Evolutionary conservation across 2,329 filamentous ascomycete species (phyloP).

Genomic region (Eurotiales sp.): DNA sequence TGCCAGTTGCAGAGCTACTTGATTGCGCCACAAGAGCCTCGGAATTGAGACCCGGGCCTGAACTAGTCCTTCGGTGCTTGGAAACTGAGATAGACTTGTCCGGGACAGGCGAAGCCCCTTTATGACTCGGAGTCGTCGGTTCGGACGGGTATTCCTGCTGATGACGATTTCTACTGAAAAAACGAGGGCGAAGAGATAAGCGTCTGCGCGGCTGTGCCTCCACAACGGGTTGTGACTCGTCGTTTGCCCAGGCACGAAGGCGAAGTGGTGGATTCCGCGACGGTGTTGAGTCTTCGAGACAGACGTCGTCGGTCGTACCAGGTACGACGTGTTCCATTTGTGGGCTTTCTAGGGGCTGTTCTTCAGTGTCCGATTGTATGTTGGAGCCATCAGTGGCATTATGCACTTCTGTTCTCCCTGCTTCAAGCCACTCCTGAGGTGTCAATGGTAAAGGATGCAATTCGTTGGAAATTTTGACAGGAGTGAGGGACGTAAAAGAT

Average conservation of each 20-base stretch:
- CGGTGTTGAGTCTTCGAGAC: slow-evolving; percentile 22
- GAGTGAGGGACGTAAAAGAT: slow-evolving; percentile 17
- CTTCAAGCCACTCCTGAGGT: slow-evolving; percentile 41
- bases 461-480: slow-evolving; percentile 14
- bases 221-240: slow-evolving; percentile 15
- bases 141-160: not conserved
- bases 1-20: not conserved
- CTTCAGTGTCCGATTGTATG: not conserved
- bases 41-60: slow-evolving; percentile 8
- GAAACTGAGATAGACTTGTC: slow-evolving; percentile 2
- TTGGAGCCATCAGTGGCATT: not conserved
- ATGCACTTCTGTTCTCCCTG: slow-evolving; percentile 24
- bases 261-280: slow-evolving; percentile 28
- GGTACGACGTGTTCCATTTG: not conserved
- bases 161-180: slow-evolving; percentile 29
- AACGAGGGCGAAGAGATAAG: slow-evolving; percentile 33
- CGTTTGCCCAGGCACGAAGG: slow-evolving; percentile 23
- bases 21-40: too few relatives aligned
- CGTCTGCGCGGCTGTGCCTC: slow-evolving; percentile 28
- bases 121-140: not conserved
- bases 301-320: not conserved
- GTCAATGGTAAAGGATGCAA: slow-evolving; percentile 31
- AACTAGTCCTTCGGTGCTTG: slow-evolving; percentile 12
- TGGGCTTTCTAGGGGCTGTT: not conserved
- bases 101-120: slow-evolving; percentile 2